A percentile compares a stretch with the other conserved stretches of the same genome.
Evolutionary conservation across 805 yeast genomes (phyloP).

Genomic region (Saturnispora galanensis): DNA sequence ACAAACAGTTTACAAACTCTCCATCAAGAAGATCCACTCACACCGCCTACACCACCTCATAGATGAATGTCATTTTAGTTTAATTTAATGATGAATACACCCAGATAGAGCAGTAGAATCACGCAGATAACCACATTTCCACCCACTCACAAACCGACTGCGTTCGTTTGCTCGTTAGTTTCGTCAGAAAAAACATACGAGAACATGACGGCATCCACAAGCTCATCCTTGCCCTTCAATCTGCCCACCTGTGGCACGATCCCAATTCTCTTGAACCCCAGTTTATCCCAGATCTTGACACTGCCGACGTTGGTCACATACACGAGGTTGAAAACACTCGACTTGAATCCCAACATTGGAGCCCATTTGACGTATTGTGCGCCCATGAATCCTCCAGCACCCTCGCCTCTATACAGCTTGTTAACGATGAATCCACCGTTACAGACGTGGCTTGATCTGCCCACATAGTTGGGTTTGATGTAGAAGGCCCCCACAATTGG

Average conservation of each 20-base stretch:
- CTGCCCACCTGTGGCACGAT: slow-evolving; percentile 62
- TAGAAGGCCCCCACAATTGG: slow-evolving; percentile 63
- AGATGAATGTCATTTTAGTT: too few relatives aligned
- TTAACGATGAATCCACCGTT: slow-evolving; percentile 81
- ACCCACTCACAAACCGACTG: too few relatives aligned
- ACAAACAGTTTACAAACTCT: too few relatives aligned
- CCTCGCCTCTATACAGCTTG: slow-evolving; percentile 44
- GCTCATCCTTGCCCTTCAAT: slow-evolving; percentile 51
- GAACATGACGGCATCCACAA: slow-evolving; percentile 66
- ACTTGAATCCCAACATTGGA: slow-evolving; percentile 66
- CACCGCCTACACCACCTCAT: too few relatives aligned
- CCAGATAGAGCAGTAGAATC: too few relatives aligned
- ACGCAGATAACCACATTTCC: too few relatives aligned
- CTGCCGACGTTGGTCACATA: slow-evolving; percentile 76
- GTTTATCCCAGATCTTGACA: slow-evolving; percentile 65
- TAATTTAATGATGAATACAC: too few relatives aligned
- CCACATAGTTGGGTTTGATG: slow-evolving; percentile 78
- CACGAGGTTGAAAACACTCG: slow-evolving; percentile 81
- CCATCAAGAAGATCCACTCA: too few relatives aligned
- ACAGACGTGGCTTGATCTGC: slow-evolving; percentile 78
- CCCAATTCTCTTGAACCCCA: slow-evolving; percentile 79
- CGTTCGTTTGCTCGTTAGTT: background rate
- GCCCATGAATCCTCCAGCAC: slow-evolving; percentile 63
- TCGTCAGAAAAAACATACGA: slow-evolving; percentile 42
- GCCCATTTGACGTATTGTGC: slow-evolving; percentile 59